Percentiles rank a stretch among this genome's conserved stretches.
phyloP scores from a whole-genome alignment of 306 rosid genomes.

The Neltuma alba region DNA sequence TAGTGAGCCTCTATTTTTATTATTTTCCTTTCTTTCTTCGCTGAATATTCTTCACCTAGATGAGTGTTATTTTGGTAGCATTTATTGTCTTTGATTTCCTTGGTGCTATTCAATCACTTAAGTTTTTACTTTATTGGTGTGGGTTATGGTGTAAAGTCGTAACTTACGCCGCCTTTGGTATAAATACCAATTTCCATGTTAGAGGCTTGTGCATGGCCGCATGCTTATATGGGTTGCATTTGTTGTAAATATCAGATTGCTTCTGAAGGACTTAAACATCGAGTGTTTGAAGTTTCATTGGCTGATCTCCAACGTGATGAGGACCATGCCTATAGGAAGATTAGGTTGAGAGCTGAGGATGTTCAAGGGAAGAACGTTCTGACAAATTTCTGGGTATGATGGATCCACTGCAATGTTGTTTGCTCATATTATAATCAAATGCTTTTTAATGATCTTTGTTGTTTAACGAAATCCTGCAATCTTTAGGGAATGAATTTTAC shows the following conservation, averaged over 20 bases:
- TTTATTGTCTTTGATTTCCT: too few species aligned
- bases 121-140: too few species aligned
- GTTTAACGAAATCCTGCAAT: not conserved
- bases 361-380: slow-evolving; percentile 88
- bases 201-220: not conserved
- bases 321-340: slow-evolving; percentile 92
- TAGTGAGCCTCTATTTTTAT: too few species aligned
- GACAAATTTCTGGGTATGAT: slow-evolving; percentile 90
- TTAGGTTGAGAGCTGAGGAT: slow-evolving; percentile 92
- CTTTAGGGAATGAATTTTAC: slow-evolving; percentile 89
- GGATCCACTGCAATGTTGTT: not conserved
- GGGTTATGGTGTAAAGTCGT: too few species aligned
- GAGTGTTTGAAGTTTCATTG: slow-evolving; percentile 89
- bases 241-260: slow-evolving; percentile 66
- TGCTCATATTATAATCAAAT: not conserved
- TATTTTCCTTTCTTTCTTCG: too few species aligned
- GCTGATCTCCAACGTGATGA: slow-evolving; percentile 97
- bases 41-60: too few species aligned
- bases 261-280: slow-evolving; percentile 92
- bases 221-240: not conserved
- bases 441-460: not conserved
- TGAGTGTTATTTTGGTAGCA: too few species aligned
- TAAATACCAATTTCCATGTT: not conserved
- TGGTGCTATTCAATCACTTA: too few species aligned
- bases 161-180: not conserved